Evolutionary conservation across 1,284 basidiomycete species (phyloP), one percentile per base, ranked within the genome.

Genomic region (Trametes versicolor): DNA sequence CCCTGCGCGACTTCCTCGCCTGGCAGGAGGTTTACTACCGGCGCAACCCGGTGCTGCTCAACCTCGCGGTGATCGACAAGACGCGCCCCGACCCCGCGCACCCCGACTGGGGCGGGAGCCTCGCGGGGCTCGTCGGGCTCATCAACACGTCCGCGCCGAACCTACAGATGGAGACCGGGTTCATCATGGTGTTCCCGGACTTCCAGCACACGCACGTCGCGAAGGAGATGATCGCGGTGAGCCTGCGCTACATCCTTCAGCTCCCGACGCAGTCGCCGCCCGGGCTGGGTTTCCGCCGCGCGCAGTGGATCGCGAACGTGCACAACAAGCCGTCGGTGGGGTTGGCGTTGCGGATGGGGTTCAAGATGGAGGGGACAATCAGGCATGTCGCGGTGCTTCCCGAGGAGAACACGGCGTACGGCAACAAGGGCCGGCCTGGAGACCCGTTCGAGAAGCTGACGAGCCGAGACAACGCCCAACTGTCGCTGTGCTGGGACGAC

Each of bases 141-240:
- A 57, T 70, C 45, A 71, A 69, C 62, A 69, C 72, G 12, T 60
- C 78, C 4, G 64, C 79, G 9, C 52, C 29, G 2, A 72, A 83
- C 64, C 78, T 87, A n/a, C 65, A 66, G 52, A 82, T 82, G 4
- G 87, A 90, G 70, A 82, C 90, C 60, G 86, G 82, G 1, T 83
- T 76, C 56, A 75, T 86, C 19, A 72, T 87, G 59, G 81, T 85
- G 48, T 79, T 89, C 15, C 87, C 87, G 1, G 74, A 72, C 3
- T 91, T 88, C 73, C 90, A 91, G 65, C 81, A 86, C 43, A 91
- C 88, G 4, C 87, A 91, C 70, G 85, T 93, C 58, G 81, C 84
- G 9, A 82, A 87, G 19, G 87, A 90, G 72, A 85, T 89, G 47
- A 79, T 87, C 39, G 87, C 86, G 0, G 74, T 92, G 9, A 73